Evolutionary conservation across 1,284 basidiomycete species (phyloP).

Genomic region (Fomitopsis betulina): DNA sequence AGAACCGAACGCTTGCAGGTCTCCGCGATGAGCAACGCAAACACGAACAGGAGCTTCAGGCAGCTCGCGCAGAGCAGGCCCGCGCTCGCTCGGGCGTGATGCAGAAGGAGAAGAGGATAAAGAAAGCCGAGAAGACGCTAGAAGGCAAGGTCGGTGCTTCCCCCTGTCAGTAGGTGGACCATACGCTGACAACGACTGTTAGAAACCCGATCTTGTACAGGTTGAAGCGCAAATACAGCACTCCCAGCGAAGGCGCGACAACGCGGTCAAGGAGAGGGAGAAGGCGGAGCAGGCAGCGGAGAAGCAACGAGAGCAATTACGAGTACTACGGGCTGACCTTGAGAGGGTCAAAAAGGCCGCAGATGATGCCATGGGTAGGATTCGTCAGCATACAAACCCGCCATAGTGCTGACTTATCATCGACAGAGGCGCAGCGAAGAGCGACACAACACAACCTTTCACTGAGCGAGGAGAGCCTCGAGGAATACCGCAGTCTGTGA

Average conservation of each 20-base stretch:
- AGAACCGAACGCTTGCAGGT: slow-evolving; percentile 66
- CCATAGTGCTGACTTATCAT: neutral
- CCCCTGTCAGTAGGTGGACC: neutral
- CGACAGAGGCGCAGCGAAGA: slow-evolving; percentile 71
- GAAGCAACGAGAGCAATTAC: slow-evolving; percentile 60
- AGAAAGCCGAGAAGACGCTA: slow-evolving; percentile 30
- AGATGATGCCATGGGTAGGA: slow-evolving; percentile 70
- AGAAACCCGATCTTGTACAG: slow-evolving; percentile 81
- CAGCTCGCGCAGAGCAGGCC: slow-evolving; percentile 76
- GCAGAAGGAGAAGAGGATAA: slow-evolving; percentile 29
- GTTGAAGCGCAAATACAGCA: slow-evolving; percentile 88
- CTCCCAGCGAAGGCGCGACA: slow-evolving; percentile 72
- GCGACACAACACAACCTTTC: slow-evolving; percentile 74
- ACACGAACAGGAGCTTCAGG: slow-evolving; percentile 71
- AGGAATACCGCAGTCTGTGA: slow-evolving; percentile 84
- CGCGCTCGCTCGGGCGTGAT: slow-evolving; percentile 54
- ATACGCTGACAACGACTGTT: neutral
- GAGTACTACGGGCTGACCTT: slow-evolving; percentile 60
- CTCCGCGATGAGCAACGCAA: slow-evolving; percentile 65
- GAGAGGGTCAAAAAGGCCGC: slow-evolving; percentile 66
- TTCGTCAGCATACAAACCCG: neutral
- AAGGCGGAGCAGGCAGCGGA: slow-evolving; percentile 68
- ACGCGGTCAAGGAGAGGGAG: slow-evolving; percentile 60
- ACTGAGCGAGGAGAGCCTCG: slow-evolving; percentile 79
- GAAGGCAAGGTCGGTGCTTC: slow-evolving; percentile 54